These are phyloP conservation scores for Pythium insidiosum DNA, from an alignment of 352 stramenopile genomes.

Conservation along the genomic window DNA sequence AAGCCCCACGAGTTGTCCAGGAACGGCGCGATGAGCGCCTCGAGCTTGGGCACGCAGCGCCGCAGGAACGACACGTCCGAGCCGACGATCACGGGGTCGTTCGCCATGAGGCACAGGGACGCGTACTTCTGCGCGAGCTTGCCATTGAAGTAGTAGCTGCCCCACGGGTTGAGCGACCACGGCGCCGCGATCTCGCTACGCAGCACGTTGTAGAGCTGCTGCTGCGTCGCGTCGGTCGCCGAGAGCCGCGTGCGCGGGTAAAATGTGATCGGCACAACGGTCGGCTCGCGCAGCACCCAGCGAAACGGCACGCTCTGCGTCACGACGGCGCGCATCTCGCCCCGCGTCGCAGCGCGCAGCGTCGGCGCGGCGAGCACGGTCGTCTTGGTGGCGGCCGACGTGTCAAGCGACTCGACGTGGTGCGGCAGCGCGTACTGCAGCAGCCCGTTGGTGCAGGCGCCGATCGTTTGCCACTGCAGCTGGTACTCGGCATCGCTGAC, in stretches of 20 bases:
- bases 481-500: conserved; percentile 34
- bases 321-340: conserved; percentile 41
- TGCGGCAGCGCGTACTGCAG: conserved; percentile 59
- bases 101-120: conserved; percentile 65
- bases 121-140: conserved; percentile 72
- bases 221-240: conserved; percentile 19
- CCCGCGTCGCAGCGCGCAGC: conserved; percentile 41
- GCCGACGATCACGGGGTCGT: conserved; percentile 56
- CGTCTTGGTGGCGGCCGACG: conserved; percentile 23
- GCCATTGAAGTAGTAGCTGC: conserved; percentile 73
- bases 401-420: conserved; percentile 40
- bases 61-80: conserved; percentile 40
- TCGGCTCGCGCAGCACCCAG: conserved; percentile 42
- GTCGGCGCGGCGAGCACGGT: conserved; percentile 25
- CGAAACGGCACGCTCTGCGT: conserved; percentile 26
- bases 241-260: conserved; percentile 44
- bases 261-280: conserved; percentile 39
- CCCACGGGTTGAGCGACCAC: conserved; percentile 38
- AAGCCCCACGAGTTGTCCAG: conserved; percentile 58
- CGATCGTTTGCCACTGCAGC: conserved; percentile 52
- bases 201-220: conserved; percentile 37
- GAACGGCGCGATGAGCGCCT: conserved; percentile 39
- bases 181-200: conserved; percentile 37
- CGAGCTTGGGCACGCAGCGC: conserved; percentile 57
- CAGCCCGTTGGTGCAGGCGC: conserved; percentile 42